Evolutionary conservation across 352 stramenopile genomes (phyloP), one percentile per base, ranked within the genome.

Genomic region (Phytophthora parvispora): DNA sequence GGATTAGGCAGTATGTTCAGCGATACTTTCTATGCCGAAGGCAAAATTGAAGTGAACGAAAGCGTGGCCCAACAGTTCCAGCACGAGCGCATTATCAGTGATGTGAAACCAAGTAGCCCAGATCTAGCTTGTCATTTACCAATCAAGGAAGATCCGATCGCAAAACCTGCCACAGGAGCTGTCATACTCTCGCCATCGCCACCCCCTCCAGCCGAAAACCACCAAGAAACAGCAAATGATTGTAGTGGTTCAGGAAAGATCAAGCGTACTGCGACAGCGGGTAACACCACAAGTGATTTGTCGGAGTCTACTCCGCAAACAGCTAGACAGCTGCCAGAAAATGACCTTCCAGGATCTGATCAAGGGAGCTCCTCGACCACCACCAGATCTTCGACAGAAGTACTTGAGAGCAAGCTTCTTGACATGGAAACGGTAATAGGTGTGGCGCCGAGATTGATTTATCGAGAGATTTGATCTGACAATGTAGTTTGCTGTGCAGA

Each of bases 341-440:
- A 24, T 43, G 27, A 32, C 13, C 7, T 22, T 18, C 22, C 47
- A 50, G 31, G 4, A 15, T 22, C 27, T 20, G 57, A 45, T 20
- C 16, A 50, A 61, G 38, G 20, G 20, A 13, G 9, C 27, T 49
- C 3, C 10, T 20, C 9, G 18, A 49, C 4, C 4, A 16, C 42
- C 25, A 49, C 42, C 25, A 49, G 16, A 13, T 12, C 6, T 16
- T 27, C 56, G 20, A 54, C 67, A 32, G 38, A 64, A n/a, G 43
- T 13, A 27, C 31, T 68, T 18, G 40, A 60, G 57, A 58, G 36
- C 47, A 59, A 58, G 20, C 49, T 84, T 20, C 18, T 64, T 13
- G 68, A 80, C n/a, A 80, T 81, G 47, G 55, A 77, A 32, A 84
- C 45, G 74, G 76, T 81, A 64, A 29, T 15, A 24, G 53, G n/a